Percentiles rank a stretch among this genome's conserved stretches.
phyloP scores from a whole-genome alignment of 2,329 filamentous ascomycete genomes.

The Sclerotinia sclerotiorum region DNA sequence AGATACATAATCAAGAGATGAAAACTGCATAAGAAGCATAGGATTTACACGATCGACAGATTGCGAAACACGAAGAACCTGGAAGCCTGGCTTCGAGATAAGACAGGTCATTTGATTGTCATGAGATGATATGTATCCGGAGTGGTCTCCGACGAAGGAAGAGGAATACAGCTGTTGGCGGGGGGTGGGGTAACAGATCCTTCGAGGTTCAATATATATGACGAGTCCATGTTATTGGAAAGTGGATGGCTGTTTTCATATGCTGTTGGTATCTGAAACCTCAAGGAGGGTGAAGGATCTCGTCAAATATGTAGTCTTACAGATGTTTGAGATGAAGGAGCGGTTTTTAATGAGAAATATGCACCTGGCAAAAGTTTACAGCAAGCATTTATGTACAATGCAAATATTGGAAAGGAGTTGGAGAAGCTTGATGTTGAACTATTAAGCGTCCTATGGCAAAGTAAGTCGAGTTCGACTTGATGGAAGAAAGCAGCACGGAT shows the following conservation, averaged over 20 bases:
- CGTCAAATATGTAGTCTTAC: neutral
- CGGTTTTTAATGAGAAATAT: neutral
- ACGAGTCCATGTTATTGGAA: neutral
- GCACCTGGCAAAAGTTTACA: constrained; percentile 2
- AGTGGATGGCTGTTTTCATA: constrained; percentile 13
- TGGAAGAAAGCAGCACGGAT: neutral
- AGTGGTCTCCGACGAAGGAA: neutral
- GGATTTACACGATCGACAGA: constrained; percentile 6
- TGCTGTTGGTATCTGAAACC: constrained; percentile 2
- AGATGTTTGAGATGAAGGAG: neutral
- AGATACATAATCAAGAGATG: neutral
- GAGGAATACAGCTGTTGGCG: neutral
- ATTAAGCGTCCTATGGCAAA: neutral
- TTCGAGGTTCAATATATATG: neutral
- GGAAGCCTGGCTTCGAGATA: neutral
- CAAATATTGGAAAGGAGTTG: neutral
- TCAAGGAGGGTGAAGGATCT: neutral
- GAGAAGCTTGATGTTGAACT: neutral
- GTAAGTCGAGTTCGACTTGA: neutral
- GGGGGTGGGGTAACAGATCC: constrained; percentile 3
- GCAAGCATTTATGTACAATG: constrained; percentile 4
- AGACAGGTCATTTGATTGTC: neutral
- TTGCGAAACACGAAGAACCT: neutral
- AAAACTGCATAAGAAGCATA: neutral
- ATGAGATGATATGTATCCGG: neutral